phyloP scores from a whole-genome alignment of 768 basidiomycete genomes.

The Fibroporia radiculosa region DNA sequence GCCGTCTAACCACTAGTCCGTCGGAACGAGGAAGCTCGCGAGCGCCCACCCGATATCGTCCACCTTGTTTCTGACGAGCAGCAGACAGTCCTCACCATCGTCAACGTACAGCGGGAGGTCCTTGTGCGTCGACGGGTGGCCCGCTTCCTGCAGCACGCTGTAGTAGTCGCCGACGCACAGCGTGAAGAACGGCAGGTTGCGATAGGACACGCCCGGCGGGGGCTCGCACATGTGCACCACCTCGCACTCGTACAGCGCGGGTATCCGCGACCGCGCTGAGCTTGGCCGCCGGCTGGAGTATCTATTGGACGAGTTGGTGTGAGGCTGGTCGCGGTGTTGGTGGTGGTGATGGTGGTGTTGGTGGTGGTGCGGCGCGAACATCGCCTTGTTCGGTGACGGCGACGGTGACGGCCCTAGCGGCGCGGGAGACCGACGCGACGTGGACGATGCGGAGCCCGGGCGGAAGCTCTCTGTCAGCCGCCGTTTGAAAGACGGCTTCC shows the following conservation, averaged over 20 bases:
- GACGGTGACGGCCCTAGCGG: slow-evolving; percentile 10
- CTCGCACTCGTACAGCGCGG: slow-evolving; percentile 54
- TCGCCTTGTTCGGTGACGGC: slow-evolving; percentile 8
- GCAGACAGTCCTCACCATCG: slow-evolving; percentile 67
- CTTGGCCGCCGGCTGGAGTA: slow-evolving; percentile 4
- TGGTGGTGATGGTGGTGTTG: slow-evolving; percentile 2
- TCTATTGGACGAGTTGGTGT: not conserved
- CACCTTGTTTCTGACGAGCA: slow-evolving; percentile 53
- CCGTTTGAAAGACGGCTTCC: slow-evolving; percentile 21
- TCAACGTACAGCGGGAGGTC: slow-evolving; percentile 75
- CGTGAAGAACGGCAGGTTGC: slow-evolving; percentile 69
- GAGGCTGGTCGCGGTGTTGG: too few species aligned
- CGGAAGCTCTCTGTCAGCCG: slow-evolving; percentile 19
- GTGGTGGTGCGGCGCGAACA: slow-evolving; percentile 13
- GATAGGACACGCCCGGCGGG: slow-evolving; percentile 56
- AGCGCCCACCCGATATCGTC: slow-evolving; percentile 71
- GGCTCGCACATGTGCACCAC: slow-evolving; percentile 66
- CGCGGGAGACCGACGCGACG: slow-evolving; percentile 17
- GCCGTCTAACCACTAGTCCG: too few species aligned
- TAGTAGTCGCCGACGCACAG: slow-evolving; percentile 55
- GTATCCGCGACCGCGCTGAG: slow-evolving; percentile 9
- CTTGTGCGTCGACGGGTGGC: slow-evolving; percentile 68
- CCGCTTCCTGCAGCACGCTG: slow-evolving; percentile 66
- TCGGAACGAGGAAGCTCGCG: slow-evolving; percentile 71
- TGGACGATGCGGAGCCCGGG: slow-evolving; percentile 5